phyloP scores from a whole-genome alignment of 2,329 filamentous ascomycete species.

The Alternaria brassicae region DNA sequence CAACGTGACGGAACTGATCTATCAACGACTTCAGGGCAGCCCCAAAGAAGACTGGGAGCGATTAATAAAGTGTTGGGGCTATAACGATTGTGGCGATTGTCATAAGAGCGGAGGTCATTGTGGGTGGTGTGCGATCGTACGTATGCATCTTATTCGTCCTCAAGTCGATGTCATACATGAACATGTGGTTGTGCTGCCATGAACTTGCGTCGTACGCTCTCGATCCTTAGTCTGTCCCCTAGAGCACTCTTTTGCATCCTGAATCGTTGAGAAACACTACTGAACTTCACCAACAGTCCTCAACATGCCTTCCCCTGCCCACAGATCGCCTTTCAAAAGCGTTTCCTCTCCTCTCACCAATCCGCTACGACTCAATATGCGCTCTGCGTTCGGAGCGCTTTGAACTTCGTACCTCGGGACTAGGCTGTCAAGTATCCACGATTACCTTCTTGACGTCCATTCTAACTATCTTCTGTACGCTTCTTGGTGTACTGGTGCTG shows the following conservation, averaged over 20 bases:
- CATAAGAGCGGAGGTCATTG: slow-evolving; percentile 47
- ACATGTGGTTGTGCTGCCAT: no score
- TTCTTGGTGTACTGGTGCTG: slow-evolving; percentile 49
- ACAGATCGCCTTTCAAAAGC: slow-evolving; percentile 45
- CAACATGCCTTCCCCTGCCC: slow-evolving; percentile 54
- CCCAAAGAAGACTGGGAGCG: slow-evolving; percentile 43
- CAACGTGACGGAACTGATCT: slow-evolving; percentile 36
- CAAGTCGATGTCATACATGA: no score
- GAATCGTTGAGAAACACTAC: not conserved
- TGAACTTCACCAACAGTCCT: slow-evolving; percentile 37
- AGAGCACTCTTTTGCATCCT: not conserved
- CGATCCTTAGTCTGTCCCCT: no score
- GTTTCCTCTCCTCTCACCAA: slow-evolving; percentile 51
- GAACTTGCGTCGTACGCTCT: no score
- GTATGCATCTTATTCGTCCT: slow-evolving; percentile 17
- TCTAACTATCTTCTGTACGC: slow-evolving; percentile 53
- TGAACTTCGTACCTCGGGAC: slow-evolving; percentile 53
- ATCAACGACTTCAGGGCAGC: slow-evolving; percentile 35
- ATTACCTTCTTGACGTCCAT: slow-evolving; percentile 55
- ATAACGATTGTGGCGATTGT: slow-evolving; percentile 47
- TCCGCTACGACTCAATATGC: slow-evolving; percentile 46
- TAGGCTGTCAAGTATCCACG: slow-evolving; percentile 57
- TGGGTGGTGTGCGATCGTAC: slow-evolving; percentile 56
- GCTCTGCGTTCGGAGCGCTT: slow-evolving; percentile 53
- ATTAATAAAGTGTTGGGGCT: slow-evolving; percentile 46